Evolutionary conservation across 345 rosid species (phyloP).

Genomic region (Populus euphratica): DNA sequence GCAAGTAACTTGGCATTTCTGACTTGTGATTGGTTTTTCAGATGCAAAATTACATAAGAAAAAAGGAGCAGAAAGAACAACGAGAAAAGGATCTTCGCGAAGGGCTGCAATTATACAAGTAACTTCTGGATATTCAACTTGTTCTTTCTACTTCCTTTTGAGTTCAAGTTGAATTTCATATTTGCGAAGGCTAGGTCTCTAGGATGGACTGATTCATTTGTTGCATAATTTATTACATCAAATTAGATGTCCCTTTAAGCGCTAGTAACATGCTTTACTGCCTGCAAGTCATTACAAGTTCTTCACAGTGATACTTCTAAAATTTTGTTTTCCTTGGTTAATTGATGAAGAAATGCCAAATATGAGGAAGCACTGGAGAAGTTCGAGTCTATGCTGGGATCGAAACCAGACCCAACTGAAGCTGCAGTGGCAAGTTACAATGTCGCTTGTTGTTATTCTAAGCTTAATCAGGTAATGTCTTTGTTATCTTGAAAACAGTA

Average conservation of each 20-base stretch:
- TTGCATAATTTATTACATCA: background rate
- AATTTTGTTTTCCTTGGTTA: background rate
- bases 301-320: background rate
- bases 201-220: background rate
- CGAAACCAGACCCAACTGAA: constrained; percentile 70
- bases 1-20: constrained; percentile 8
- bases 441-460: constrained; percentile 91
- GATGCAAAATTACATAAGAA: constrained; percentile 76
- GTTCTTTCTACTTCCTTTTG: background rate
- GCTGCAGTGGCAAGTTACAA: constrained; percentile 86
- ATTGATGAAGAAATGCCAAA: constrained; percentile 51
- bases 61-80: constrained; percentile 68
- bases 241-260: background rate
- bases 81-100: constrained; percentile 76
- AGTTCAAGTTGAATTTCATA: background rate
- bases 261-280: background rate
- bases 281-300: background rate
- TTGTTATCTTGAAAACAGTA: background rate
- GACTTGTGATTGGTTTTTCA: constrained; percentile 30
- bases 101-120: constrained; percentile 80
- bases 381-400: constrained; percentile 92
- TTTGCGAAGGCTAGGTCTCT: background rate
- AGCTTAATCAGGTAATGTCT: constrained; percentile 69
- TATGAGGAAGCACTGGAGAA: constrained; percentile 83
- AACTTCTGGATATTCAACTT: background rate